Base-by-base conservation (phyloP, 2,329 filamentous ascomycete species). In the Colletotrichum eremochloae region DNA sequence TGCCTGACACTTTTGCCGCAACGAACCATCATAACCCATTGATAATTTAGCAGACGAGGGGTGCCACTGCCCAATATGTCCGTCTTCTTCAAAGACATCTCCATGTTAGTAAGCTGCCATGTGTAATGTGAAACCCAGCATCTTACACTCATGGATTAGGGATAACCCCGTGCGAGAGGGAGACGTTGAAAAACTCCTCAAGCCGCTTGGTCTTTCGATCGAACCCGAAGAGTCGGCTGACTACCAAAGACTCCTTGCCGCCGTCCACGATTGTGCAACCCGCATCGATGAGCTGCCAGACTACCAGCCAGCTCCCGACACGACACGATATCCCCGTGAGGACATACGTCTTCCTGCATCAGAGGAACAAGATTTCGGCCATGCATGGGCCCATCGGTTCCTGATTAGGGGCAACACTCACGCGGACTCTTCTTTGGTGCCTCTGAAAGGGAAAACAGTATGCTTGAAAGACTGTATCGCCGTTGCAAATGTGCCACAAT, bases 391-490 rank as follows among this genome's bases (percentile, higher is more conserved):
- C 1, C 85, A 87, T 75, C 84, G 81, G 50, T 87, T 87, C 57
- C 78, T 82, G 5, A 87, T 88, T 55, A 78, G 78, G 9, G 75
- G 75, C 11, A 44, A 64, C 7, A 44, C 55, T 18, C 24, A 55
- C 2, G n/a, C 60, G 40, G 67, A 53, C 20, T 36, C 67, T 3
- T 71, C 71, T 1, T 57, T 29, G 6, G 46, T 61, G 4, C 66
- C 61, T 8, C 68, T 86, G n/a, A 79, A 74, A 63, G 85, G 83
- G 0, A 88, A 85, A 62, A 84, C 82, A 0, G 75, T 88, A 3
- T 86, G 85, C 69, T 72, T 89, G 18, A 89, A 89, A 75, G 88
- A 90, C 74, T 87, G 86, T 40, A 85, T 89, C 48, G 84, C 85
- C 4, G 86, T 89, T 1, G 86, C 86, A 1, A 85, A 84, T 0